Evolutionary conservation across 768 basidiomycete genomes (phyloP), one percentile per base, ranked within the genome.

Genomic region (Lactarius indigo): DNA sequence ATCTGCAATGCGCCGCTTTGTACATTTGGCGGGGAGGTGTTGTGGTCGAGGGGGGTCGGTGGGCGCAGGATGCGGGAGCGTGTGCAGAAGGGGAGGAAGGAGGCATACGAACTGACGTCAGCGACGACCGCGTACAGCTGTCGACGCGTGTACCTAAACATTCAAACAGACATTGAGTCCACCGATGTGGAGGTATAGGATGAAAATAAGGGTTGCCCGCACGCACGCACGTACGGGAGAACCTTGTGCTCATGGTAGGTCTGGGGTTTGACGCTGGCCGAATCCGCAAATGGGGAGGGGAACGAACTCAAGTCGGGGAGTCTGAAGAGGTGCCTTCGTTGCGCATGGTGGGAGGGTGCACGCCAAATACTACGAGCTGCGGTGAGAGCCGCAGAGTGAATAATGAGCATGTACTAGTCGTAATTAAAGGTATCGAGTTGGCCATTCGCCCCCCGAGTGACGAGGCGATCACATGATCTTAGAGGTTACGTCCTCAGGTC

Each of bases 21-120:
- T n/a, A 47, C 44, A 61, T 73, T 69, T 6, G 65, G 66, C 28
- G 70, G 72, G 18, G 65, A 12, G 67, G 47, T 2, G 12, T 50
- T 13, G 47, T 50, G 50, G 13, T 52, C 26, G 50, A 52, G 47
- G 69, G 73, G 72, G 69, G 64, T 50, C 35, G 78, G 75, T 3
- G 76, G 73, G 47, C 69, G 65, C 17, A 96, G 79, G 64, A 96
- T 82, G 28, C 84, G 84, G 5, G 94, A 90, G 26, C 80, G 79
- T 15, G 84, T 86, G 79, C 96, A 97, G 76, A 92, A 96, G 7
- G 97, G 96, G 61, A 99, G 80, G 75, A 98, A 99, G 65, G 79
- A 80, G 12, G 87, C 84, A 76, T 98, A 99, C 2, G 91, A 91
- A 18, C 81, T 85, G 31, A 98, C 90, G 76, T 98, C 89, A 17